Conservation (phyloP, 441 rosid species). For the Populus hybrid region DNA sequence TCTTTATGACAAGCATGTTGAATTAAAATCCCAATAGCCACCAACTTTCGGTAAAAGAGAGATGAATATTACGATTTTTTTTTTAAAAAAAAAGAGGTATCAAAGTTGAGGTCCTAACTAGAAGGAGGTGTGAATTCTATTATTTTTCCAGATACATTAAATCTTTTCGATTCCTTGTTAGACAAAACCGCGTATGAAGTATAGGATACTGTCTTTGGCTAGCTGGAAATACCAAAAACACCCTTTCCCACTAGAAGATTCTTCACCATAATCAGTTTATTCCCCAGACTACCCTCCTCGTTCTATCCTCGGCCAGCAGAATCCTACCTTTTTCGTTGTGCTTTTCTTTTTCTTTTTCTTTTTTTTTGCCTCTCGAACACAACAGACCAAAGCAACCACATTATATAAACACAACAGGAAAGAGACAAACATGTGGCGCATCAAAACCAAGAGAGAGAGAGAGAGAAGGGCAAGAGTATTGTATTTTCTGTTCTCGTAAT, state of each 20-base stretch:
- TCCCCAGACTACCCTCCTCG: not conserved
- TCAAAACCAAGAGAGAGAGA: conserved; percentile 2
- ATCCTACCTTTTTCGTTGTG: not conserved
- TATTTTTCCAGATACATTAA: too few relatives aligned
- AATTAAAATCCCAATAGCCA: not conserved
- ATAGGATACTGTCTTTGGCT: too few relatives aligned
- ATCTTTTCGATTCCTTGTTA: not conserved
- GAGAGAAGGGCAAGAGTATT: not conserved
- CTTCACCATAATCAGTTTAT: not conserved
- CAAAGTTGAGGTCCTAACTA: too few relatives aligned
- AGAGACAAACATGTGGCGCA: not conserved
- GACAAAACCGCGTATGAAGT: too few relatives aligned
- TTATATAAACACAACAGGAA: not conserved
- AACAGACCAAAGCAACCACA: not conserved
- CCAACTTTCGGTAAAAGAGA: not conserved
- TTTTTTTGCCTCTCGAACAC: not conserved
- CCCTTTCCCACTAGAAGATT: not conserved
- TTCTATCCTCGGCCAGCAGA: conserved; percentile 1
- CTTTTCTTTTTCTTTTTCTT: too few relatives aligned
- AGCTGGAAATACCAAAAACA: not conserved
- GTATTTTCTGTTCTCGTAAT: conserved; percentile 12
- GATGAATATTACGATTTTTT: not conserved
- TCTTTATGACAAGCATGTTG: not conserved
- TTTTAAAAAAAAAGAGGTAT: too few relatives aligned
- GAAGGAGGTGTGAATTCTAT: too few relatives aligned